Base-by-base conservation (phyloP, 148 eudicot species). In the Tetragonia tetragonoides region DNA sequence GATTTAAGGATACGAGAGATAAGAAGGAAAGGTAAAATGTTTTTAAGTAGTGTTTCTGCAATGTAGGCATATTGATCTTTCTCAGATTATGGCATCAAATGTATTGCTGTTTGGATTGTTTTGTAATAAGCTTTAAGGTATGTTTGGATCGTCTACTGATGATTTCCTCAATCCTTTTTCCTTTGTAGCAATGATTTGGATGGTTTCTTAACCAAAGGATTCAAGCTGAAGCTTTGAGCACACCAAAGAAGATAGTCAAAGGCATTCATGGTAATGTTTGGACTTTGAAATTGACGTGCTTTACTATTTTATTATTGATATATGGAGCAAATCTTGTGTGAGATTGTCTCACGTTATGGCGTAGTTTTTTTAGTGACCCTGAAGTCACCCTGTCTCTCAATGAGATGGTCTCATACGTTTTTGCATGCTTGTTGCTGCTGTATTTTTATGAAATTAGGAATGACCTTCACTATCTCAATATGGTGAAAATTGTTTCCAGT, bases 121-220 rank as follows among this genome's bases (percentile, higher is more conserved):
- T 14, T 54, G 14, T 17, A 16, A 15, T 15, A 5, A 54, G 60
- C 60, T 54, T 2, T 16, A 54, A 15, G 20, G 16, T 5, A 14
- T 16, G n/a, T 54, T 7, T 7, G 10, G 7, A 1, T 47, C 7
- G 53, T 4, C 1, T 16, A n/a, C 10, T 54, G 14, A 4, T 15
- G 17, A 66, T 6, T 46, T 24, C 24, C 39, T 49, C 11, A 41
- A 20, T n/a, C n/a, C n/a, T n/a, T 21, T 54, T 15, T 15, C 11
- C 10, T 34, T 53, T 5, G 20, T 5, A 49, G 60, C n/a, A 24
- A 37, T 54, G 60, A 72, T 34, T 28, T 34, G 62, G 62, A 72
- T 15, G 62, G 75, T 51, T 72, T 72, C 42, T 62, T 72, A 0
- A 49, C 74, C 1, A 34, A 53, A 62, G 75, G 75, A 53, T 68